Base-by-base conservation (phyloP, 2,329 filamentous ascomycete species). In the Ascochyta clinopodiicola region DNA sequence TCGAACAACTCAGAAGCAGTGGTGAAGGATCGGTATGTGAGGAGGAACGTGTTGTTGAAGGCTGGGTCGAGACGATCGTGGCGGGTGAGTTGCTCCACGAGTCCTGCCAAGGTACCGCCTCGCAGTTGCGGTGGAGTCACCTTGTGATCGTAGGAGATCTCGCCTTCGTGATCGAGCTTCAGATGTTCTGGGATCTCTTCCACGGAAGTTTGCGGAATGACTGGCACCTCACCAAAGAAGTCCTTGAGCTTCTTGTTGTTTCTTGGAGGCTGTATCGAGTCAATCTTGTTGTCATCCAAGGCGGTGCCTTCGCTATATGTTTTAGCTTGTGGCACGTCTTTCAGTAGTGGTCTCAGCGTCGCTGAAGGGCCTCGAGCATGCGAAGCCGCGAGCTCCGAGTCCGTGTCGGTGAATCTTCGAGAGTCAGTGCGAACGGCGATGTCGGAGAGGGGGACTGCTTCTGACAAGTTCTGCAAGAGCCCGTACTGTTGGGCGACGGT, bases 1-100 rank as follows among this genome's bases (percentile, higher is more conserved):
- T 97, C 92, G 69, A 98, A 98, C 0, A 99, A 82, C 75, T 98
- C 95, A 6, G 89, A 83, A 0, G 94, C 95, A 2, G 88, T 87
- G 0, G 95, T 98, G 71, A 99, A 99, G 0, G 95, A 99, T 59
- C 91, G 86, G 75, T 99, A 99, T 1, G 95, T 99, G 34, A 99
- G 85, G 15, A 99, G 86, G 82, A 99, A 99, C 0, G 95, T 99
- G 69, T 94, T 96, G 80, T 98, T 98, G 79, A 98, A 98, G 60
- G 85, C 94, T 3, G 93, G 92, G 71, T 98, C 95, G 13, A 96
- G 84, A 70, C 96, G 95, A 78, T 99, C 95, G 71, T 99, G 95
- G 44, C 95, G 87, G 15, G 95, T 99, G 39, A 99, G 83, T 71
- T 98, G 94, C 75, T 98, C 95, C 6, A 97, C 95, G 53, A 99